Evolutionary conservation across 176 grass and related monocot species (phyloP).

Genomic region (Stipa capillata): DNA sequence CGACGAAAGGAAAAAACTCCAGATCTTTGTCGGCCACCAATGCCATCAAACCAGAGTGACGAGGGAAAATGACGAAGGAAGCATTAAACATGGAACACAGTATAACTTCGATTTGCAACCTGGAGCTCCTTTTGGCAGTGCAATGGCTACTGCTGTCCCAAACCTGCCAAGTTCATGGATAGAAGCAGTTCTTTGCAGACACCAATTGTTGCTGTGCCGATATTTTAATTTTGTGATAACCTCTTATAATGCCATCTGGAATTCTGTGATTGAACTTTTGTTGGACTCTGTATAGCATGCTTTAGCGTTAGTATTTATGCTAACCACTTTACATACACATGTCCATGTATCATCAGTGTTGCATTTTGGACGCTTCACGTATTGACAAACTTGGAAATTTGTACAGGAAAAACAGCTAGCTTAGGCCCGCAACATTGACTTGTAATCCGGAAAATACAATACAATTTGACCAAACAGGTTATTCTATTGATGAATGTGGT

Average conservation of each 20-base stretch:
- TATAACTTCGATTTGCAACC: no score
- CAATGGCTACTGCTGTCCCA: no score
- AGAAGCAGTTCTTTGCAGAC: not conserved
- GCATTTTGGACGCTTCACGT: not conserved
- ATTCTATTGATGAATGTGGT: not conserved
- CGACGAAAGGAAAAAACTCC: no score
- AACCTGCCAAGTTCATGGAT: no score
- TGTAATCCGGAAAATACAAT: not conserved
- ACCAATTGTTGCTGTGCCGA: not conserved
- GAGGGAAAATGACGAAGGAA: no score
- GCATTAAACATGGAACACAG: no score
- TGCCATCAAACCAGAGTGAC: no score
- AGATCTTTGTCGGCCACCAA: no score
- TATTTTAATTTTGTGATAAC: not conserved
- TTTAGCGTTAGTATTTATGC: not conserved
- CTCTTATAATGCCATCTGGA: not conserved
- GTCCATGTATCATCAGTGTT: not conserved
- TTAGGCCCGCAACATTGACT: not conserved
- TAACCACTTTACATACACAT: not conserved
- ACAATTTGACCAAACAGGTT: not conserved
- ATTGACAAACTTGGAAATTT: not conserved
- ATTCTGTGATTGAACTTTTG: not conserved
- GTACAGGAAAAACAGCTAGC: not conserved
- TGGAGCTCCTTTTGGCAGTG: no score
- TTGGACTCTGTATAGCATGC: not conserved